Evolutionary conservation across 306 rosid genomes (phyloP), one percentile per base, ranked within the genome.

Genomic region (Hippophae tibetana): DNA sequence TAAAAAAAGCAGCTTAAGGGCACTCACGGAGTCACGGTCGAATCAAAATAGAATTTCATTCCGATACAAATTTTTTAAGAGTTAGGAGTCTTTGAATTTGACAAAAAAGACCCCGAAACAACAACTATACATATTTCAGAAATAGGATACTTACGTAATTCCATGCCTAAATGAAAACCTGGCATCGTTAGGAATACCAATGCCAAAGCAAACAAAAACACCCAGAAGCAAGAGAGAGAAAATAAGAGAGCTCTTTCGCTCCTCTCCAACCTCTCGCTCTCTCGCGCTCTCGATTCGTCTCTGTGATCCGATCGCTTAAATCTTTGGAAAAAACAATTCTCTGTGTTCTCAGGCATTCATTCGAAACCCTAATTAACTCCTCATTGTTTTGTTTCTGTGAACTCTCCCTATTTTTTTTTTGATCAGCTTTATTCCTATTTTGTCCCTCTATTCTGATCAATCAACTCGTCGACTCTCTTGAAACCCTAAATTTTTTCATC

Each of bases 271-370:
- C 69, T 75, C 64, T 52, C 60, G 14, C 62, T 54, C 59, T 67
- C 13, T 38, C 52, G 2, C 60, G 31, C 54, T 43, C 55, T 51
- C 54, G 64, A 42, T 13, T 12, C 9, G 9, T 43, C 12, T 44
- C 52, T 61, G 81, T 81, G 87, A 78, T 85, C 76, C 45, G 87
- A 82, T 88, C 89, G 87, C 75, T 46, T 26, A 27, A 76, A 61
- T 41, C 74, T 80, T 82, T 82, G 84, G 82, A 84, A 81, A 18
- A 54, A 64, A 67, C 85, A 66, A 66, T 53, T 60, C 61, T 38
- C 13, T 67, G 38, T 31, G 38, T 71, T 65, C 71, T 54, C 49
- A 18, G 49, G 64, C 57, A 48, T 56, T 54, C 54, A 12, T 13
- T n/a, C 9, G 48, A 49, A 74, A 69, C 64, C 66, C 58, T 62